Evolutionary conservation across 2,329 filamentous ascomycete species (phyloP).

Genomic region (Diaporthe sp.): DNA sequence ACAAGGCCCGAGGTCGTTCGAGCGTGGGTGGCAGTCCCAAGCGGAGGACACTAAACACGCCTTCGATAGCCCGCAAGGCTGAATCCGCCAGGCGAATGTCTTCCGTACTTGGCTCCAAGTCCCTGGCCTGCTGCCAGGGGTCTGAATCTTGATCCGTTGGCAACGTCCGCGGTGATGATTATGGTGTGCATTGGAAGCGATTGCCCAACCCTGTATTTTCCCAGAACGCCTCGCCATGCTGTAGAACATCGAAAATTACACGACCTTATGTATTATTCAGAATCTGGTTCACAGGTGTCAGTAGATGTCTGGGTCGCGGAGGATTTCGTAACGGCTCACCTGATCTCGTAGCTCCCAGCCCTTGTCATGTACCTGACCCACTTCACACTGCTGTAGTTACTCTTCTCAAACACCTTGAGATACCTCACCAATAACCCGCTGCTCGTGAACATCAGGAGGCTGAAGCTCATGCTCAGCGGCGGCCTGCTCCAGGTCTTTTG

Average conservation of each 20-base stretch:
- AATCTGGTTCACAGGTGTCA: constrained; percentile 24
- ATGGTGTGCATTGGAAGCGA: constrained; percentile 7
- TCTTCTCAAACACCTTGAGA: constrained; percentile 99
- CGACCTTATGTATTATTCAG: constrained; percentile 15
- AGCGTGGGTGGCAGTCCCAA: background rate
- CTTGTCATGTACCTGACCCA: constrained; percentile 99
- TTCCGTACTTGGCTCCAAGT: background rate
- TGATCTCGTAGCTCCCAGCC: constrained; percentile 96
- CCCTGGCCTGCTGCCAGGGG: background rate
- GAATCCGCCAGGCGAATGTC: background rate
- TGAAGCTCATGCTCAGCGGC: constrained; percentile 92
- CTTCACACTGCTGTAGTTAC: constrained; percentile 98
- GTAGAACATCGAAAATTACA: constrained; percentile 1
- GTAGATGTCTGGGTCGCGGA: background rate
- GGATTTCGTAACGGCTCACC: constrained; percentile 64
- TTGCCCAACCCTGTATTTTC: background rate
- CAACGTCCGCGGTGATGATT: background rate
- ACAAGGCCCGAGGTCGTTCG: background rate
- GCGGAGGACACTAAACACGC: background rate
- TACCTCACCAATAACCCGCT: constrained; percentile 93
- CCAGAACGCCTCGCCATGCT: constrained; percentile 38
- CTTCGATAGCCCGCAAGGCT: too few species aligned
- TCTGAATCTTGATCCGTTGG: background rate
- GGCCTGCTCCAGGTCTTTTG: constrained; percentile 97
- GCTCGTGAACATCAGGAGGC: constrained; percentile 97